Evolutionary conservation across 441 rosid genomes (phyloP).

Genomic region (Macaranga tanarius): DNA sequence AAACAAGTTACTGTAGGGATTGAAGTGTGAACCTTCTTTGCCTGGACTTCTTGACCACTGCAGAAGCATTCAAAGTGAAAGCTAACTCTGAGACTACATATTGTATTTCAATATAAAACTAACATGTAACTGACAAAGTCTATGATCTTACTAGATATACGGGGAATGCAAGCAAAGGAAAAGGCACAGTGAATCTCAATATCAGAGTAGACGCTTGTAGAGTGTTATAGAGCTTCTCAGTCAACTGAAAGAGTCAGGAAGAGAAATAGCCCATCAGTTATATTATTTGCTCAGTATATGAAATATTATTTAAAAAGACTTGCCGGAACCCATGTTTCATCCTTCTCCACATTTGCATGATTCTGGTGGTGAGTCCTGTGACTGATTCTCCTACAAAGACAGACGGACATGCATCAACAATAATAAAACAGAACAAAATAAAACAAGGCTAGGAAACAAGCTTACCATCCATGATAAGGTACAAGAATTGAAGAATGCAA

Average conservation of each 20-base stretch:
- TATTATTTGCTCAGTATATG: not conserved
- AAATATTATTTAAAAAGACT: not conserved
- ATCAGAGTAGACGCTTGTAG: constrained; percentile 40
- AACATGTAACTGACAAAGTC: too few species aligned
- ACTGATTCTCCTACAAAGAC: constrained; percentile 76
- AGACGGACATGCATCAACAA: not conserved
- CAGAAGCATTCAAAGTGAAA: too few species aligned
- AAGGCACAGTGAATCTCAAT: constrained; percentile 71
- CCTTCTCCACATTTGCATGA: constrained; percentile 85
- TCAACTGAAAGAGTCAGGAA: constrained; percentile 44
- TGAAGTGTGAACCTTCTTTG: constrained; percentile 86
- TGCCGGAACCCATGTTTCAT: constrained; percentile 95
- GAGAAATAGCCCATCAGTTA: not conserved
- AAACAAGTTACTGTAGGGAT: constrained; percentile 70
- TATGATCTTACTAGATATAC: constrained; percentile 60
- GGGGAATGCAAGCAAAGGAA: constrained; percentile 81
- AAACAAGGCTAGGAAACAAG: not conserved
- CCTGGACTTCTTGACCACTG: constrained; percentile 92
- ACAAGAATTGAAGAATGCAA: constrained; percentile 88
- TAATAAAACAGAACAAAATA: not conserved
- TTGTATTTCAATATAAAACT: too few species aligned
- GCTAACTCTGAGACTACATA: not conserved
- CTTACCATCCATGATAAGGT: constrained; percentile 94
- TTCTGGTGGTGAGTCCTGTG: constrained; percentile 90
- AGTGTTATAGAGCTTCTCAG: constrained; percentile 60